A percentile compares a stretch with the other conserved stretches of the same genome.
These are phyloP conservation scores for Colletotrichum kahawae DNA, from an alignment of 2,329 filamentous ascomycete species.

Conservation along the genomic window DNA sequence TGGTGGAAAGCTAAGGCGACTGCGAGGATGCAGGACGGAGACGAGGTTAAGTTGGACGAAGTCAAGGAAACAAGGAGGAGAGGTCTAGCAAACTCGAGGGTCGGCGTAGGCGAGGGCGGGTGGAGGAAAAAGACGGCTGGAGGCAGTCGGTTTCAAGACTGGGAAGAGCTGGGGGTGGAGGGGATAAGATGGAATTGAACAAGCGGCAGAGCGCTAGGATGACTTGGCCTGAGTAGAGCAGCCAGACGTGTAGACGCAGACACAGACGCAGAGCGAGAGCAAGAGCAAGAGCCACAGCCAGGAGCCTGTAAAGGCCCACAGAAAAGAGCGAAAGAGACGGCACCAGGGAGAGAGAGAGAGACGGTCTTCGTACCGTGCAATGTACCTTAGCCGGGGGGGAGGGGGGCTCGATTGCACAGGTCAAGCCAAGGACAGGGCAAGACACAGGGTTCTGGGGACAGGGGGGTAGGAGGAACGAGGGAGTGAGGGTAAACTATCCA, in stretches of 20 bases:
- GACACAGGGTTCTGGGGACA: conserved; percentile 13
- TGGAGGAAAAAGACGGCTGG: conserved; percentile 5
- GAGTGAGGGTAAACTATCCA: neutral
- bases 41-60: neutral
- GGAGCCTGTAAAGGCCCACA: neutral
- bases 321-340: neutral
- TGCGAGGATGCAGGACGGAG: neutral
- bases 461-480: neutral
- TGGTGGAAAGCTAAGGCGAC: neutral
- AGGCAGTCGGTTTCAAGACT: conserved; percentile 15
- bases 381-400: neutral
- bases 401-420: neutral
- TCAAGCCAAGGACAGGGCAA: conserved; percentile 15
- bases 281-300: neutral
- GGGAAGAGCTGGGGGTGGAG: conserved; percentile 22
- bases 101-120: conserved; percentile 3
- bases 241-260: neutral
- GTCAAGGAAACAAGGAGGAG: conserved; percentile 11
- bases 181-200: conserved; percentile 24
- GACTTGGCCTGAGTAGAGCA: conserved; percentile 16
- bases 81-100: conserved; percentile 7
- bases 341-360: neutral
- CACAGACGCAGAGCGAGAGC: neutral
- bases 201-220: conserved; percentile 12
- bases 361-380: conserved; percentile 2